Base-by-base conservation (phyloP, 2,329 filamentous ascomycete genomes). In the Sphaerostilbella broomeana region DNA sequence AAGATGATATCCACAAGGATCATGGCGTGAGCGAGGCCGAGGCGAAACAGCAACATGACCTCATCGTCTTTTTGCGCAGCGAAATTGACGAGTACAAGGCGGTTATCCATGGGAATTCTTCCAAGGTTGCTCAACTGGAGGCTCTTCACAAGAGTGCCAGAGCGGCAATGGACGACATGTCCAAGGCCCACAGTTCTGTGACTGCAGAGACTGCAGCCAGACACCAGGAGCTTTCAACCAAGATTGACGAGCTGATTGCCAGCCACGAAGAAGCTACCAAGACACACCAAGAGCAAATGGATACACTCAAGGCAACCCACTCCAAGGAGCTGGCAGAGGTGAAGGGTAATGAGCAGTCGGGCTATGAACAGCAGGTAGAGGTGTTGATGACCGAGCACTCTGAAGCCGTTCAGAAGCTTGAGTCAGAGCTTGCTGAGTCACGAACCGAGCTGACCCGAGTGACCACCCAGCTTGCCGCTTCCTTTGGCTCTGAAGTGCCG, bases 51-150 rank as follows among this genome's bases (percentile, higher is more conserved):
- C 78, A 86, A 45, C 66, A 81, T 42, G 69, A 74, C 24, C 64
- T 81, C 33, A 65, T 85, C 22, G 65, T 69, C 24, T 69, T 69
- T 30, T 63, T 95, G 28, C 83, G 84, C 46, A 72, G 65, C 43
- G 82, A 94, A 56, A 81, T 95, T 38, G 79, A 89, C 36, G 80
- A 87, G 55, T 88, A 94, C 64, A 89, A 85, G 63, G 66, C 73
- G 4, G 76, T 84, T 25, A 81, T 94, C 51, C 73, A 75, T 47
- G 72, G 68, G 48, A 86, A 89, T 51, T 69, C 79, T 10, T 58
- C 73, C 26, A 85, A 81, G 51, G 79, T 95, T 20, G 71, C 79
- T 3, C 76, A 84, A 48, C 70, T 95, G 11, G 87, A 95, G 60
- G 65, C 80, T 47, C 76, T 81, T 4, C 83, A 94, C 55, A 61